These are phyloP conservation scores for Podospora anserina DNA, from an alignment of 495 filamentous ascomycete species.

Conservation along the genomic window DNA sequence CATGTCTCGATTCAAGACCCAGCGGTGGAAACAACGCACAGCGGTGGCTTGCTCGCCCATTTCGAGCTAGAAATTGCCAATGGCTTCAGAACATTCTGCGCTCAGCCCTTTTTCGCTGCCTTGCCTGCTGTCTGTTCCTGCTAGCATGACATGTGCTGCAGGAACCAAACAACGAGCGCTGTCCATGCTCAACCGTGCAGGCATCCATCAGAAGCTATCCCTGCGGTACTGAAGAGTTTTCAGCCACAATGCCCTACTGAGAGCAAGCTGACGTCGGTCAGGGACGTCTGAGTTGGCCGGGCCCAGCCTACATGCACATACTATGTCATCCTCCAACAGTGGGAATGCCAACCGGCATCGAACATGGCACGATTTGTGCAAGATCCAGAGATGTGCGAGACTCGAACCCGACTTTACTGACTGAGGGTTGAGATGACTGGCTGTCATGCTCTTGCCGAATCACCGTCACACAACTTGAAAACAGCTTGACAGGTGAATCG, in stretches of 20 bases:
- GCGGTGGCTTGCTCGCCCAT: not conserved
- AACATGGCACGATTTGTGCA: not conserved
- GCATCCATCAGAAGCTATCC: not conserved
- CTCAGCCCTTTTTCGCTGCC: not conserved
- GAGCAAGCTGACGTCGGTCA: not conserved
- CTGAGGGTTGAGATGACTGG: not conserved
- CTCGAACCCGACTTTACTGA: not conserved
- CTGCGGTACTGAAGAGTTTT: not conserved
- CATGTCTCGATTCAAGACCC: not conserved
- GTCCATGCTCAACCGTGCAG: not conserved
- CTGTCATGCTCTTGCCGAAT: not conserved
- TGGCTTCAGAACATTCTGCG: not conserved
- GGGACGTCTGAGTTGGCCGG: not conserved
- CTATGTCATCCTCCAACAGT: not conserved
- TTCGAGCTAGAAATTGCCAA: not conserved
- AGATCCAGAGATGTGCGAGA: slow-evolving; percentile 3
- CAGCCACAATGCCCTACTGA: not conserved
- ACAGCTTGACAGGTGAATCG: not conserved
- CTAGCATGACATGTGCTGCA: not conserved
- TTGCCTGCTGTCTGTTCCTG: not conserved
- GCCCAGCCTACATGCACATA: not conserved
- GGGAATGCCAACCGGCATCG: not conserved
- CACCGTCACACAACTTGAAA: not conserved
- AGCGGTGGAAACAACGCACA: not conserved
- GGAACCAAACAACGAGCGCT: not conserved